Percentiles rank a stretch among this genome's conserved stretches.
Evolutionary conservation across 139 green algal species (phyloP).

Genomic region (Chlamydomonas sphaeroides): DNA sequence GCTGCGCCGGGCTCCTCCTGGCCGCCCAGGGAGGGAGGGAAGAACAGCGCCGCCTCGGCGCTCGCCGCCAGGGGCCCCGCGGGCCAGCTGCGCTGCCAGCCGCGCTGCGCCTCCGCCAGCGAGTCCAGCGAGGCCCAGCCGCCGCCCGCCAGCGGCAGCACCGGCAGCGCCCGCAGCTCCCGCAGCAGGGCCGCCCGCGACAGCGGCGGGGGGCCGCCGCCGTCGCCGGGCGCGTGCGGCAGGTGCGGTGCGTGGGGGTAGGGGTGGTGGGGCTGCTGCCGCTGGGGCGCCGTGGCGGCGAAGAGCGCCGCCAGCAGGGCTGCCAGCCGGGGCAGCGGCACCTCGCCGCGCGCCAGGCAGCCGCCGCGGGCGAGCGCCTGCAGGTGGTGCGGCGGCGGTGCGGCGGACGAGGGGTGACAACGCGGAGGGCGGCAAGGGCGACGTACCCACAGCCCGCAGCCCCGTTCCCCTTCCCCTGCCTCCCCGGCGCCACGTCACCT

Average conservation of each 20-base stretch:
- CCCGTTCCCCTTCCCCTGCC: background rate
- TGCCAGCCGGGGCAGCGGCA: slow-evolving; percentile 41
- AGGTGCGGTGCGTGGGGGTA: background rate
- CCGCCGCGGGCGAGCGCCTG: background rate
- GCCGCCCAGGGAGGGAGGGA: too few species aligned
- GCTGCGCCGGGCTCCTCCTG: background rate
- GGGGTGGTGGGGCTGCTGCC: background rate
- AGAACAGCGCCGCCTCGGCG: too few species aligned
- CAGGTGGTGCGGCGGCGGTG: background rate
- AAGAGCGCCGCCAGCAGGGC: slow-evolving; percentile 39
- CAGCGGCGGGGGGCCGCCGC: background rate
- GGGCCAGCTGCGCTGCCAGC: too few species aligned
- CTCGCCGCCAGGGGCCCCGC: too few species aligned
- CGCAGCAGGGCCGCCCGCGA: slow-evolving; percentile 25
- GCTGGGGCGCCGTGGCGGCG: background rate
- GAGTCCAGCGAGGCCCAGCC: slow-evolving; percentile 7
- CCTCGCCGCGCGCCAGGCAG: background rate
- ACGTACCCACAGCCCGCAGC: background rate
- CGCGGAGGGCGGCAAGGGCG: too few species aligned
- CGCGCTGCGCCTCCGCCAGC: background rate
- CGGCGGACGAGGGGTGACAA: background rate
- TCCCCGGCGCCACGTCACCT: slow-evolving; percentile 22
- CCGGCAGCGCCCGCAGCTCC: slow-evolving; percentile 41
- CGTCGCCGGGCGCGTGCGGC: background rate
- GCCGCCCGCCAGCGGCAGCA: slow-evolving; percentile 48